Evolutionary conservation across 768 basidiomycete species (phyloP).

Genomic region (Lactarius hatsudake): DNA sequence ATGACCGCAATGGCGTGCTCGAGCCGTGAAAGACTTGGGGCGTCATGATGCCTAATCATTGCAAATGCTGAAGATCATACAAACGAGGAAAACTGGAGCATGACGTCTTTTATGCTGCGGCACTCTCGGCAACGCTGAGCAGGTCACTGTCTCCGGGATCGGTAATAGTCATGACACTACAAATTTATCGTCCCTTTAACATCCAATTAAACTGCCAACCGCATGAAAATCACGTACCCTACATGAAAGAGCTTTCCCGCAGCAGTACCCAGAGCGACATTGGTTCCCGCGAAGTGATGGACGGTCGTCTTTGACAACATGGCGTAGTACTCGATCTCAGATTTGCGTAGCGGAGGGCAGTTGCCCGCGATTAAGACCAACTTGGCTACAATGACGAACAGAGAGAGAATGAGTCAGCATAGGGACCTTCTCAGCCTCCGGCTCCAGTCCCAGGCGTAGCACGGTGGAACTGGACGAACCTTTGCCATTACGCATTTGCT

Average conservation of each 20-base stretch:
- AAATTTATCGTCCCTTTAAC: not conserved
- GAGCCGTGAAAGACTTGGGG: not conserved
- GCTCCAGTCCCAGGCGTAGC: conserved; percentile 89
- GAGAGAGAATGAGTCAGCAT: conserved; percentile 49
- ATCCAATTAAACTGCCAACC: not conserved
- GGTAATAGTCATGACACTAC: conserved; percentile 93
- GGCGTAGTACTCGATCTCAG: conserved; percentile 99
- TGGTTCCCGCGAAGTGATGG: conserved; percentile 97
- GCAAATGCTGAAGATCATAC: conserved; percentile 26
- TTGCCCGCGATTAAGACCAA: conserved; percentile 98
- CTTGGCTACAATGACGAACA: conserved; percentile 61
- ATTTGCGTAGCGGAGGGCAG: conserved; percentile 98
- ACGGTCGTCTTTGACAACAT: conserved; percentile 99
- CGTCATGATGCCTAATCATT: conserved; percentile 26
- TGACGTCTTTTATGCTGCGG: conserved; percentile 48
- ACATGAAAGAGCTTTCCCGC: conserved; percentile 99
- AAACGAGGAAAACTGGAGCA: conserved; percentile 12
- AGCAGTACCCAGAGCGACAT: conserved; percentile 97
- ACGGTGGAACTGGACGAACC: conserved; percentile 58
- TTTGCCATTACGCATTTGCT: conserved; percentile 97
- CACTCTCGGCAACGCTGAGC: conserved; percentile 79
- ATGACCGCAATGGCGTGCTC: not conserved
- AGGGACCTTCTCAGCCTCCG: conserved; percentile 99
- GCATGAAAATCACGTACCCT: conserved; percentile 52
- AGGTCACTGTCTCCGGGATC: conserved; percentile 98